Evolutionary conservation across 2,329 filamentous ascomycete species (phyloP), one percentile per base, ranked within the genome.

Genomic region (Ophiostoma novo-ulmi): DNA sequence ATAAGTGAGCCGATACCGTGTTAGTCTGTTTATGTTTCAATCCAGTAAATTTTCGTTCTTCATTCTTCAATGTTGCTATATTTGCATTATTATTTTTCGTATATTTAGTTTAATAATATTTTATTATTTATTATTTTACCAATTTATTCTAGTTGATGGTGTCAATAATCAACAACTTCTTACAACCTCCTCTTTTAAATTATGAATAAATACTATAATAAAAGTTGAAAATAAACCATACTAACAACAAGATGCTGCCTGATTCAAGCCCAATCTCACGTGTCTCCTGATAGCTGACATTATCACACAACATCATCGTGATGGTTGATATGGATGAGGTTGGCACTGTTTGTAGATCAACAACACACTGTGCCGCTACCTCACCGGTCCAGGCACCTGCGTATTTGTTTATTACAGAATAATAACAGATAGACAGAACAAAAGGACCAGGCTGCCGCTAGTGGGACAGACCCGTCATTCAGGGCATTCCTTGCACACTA

Each of bases 381-480:
- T 26, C 39, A 5, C 22, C 22, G 22, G 52, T 14, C 52, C 52
- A 58, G 52, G 52, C 52, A 58, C 52, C 52, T 58, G 52, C 44
- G 44, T 48, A 31, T 26, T 13, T 26, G 52, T 20, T 20, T 39
- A 48, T 48, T 48, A 48, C 44, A 48, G 44, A 11, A 6, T 39
- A 3, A 8, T 39, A 10, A 10, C 38, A 39, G 38, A 10, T 17
- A 48, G 41, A 48, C 41, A 48, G 17, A 44, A 48, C 52, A 58
- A 26, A 58, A 58, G 52, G n/a, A 58, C 52, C n/a, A 58, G 52
- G 52, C 52, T 58, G 52, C 52, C 52, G 52, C 52, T 58, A 58
- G 52, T 26, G 52, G n/a, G 22, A 58, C 52, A 58, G 52, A 58
- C 52, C 22, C n/a, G 52, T 58, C 52, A 58, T 58, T 58, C 52